Conservation (phyloP, 768 basidiomycete genomes). For the Trametes cubensis region DNA sequence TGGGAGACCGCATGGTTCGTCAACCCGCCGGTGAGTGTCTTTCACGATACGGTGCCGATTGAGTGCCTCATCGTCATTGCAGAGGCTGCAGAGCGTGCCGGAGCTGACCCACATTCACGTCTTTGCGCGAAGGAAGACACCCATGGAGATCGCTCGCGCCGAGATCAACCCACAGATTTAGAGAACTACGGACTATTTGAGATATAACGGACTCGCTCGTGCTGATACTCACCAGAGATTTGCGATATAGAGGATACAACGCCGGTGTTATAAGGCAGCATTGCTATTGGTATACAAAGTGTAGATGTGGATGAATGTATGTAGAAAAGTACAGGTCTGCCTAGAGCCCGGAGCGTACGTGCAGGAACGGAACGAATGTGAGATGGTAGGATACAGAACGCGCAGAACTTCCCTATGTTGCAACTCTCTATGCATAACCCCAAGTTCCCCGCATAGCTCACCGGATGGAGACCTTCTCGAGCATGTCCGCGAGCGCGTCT, state of each 20-base stretch:
- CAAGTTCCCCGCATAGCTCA: not conserved
- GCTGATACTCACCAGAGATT: no score
- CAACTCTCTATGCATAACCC: constrained; percentile 5
- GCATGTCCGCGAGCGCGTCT: constrained; percentile 64
- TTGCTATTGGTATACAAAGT: constrained; percentile 21
- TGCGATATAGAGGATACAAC: not conserved
- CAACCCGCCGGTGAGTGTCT: constrained; percentile 72
- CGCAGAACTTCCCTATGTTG: constrained; percentile 4
- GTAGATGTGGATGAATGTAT: constrained; percentile 11
- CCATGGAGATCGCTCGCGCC: constrained; percentile 27
- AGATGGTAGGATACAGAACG: constrained; percentile 21
- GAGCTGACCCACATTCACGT: constrained; percentile 87
- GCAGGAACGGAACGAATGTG: not conserved
- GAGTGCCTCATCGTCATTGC: constrained; percentile 16
- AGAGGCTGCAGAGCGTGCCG: constrained; percentile 83
- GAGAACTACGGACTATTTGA: no score
- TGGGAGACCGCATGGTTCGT: constrained; percentile 96
- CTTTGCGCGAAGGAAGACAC: constrained; percentile 63
- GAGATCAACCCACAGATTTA: not conserved
- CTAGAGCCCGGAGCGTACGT: constrained; percentile 2
- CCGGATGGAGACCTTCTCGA: constrained; percentile 59
- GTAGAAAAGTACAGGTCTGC: constrained; percentile 7
- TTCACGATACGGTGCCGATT: not conserved
- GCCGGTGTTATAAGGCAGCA: not conserved
- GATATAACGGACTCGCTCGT: no score